phyloP scores from a whole-genome alignment of 495 filamentous ascomycete genomes.

The Daldinia concentrica region DNA sequence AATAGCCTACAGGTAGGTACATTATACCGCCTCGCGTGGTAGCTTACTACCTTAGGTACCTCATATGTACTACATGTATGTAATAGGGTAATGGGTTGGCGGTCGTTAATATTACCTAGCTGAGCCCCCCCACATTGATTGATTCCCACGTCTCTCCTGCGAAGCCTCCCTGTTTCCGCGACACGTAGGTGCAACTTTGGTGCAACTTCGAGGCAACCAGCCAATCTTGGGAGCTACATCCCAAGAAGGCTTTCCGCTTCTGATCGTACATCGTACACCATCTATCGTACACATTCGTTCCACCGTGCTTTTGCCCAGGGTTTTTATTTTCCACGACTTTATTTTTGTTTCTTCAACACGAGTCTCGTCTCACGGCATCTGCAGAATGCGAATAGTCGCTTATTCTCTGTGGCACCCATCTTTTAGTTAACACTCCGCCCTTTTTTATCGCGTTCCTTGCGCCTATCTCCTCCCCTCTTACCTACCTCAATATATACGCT shows the following conservation, averaged over 20 bases:
- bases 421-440: slow-evolving; percentile 42
- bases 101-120: slow-evolving; percentile 40
- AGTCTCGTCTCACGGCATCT: slow-evolving; percentile 47
- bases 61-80: no score
- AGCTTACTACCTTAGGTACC: slow-evolving; percentile 12
- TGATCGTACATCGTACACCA: background rate
- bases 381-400: slow-evolving; percentile 49
- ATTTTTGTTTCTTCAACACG: slow-evolving; percentile 28
- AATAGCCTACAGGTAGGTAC: slow-evolving; percentile 9
- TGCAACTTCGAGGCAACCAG: slow-evolving; percentile 37
- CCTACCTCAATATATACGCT: slow-evolving; percentile 22
- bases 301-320: slow-evolving; percentile 35
- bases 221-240: slow-evolving; percentile 27
- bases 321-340: slow-evolving; percentile 19
- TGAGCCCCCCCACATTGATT: slow-evolving; percentile 47
- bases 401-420: slow-evolving; percentile 49
- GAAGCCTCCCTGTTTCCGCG: slow-evolving; percentile 40
- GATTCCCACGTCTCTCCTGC: slow-evolving; percentile 41
- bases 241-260: slow-evolving; percentile 25
- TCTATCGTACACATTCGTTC: slow-evolving; percentile 23
- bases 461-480: slow-evolving; percentile 31
- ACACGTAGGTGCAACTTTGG: slow-evolving; percentile 42
- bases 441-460: slow-evolving; percentile 29
- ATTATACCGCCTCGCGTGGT: slow-evolving; percentile 9
- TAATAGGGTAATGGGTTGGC: slow-evolving; percentile 11